Base-by-base conservation (phyloP, 2,329 filamentous ascomycete genomes). In the Apiospora saccharicola region DNA sequence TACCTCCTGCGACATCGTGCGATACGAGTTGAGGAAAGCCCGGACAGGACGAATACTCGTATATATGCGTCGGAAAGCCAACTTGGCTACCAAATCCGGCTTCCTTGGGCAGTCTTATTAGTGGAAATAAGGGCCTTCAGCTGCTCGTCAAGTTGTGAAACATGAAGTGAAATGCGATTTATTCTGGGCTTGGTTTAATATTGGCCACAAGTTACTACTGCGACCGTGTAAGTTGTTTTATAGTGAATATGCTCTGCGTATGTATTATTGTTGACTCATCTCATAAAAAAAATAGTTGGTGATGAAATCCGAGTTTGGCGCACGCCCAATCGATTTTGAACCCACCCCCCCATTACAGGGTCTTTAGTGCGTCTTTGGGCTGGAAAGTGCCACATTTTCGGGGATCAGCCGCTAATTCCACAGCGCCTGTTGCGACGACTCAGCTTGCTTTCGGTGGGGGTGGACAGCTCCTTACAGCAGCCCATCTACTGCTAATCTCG, bases 1-100 rank as follows among this genome's bases (percentile, higher is more conserved):
- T 57, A 79, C 69, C 69, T 79, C 72, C 74, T 79, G 77, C 67
- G 80, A 77, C 80, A 81, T 81, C 71, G 75, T 77, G 71, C 75
- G 76, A 76, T 76, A 79, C 61, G 74, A 76, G 75, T 75, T 75
- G 73, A 76, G 71, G 67, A 74, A 70, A 75, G 74, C 77, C 76
- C 78, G 76, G 75, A 77, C 76, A 78, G 77, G 72, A 70, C 71
- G 75, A 44, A 76, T 70, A 74, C 72, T 68, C 3, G 71, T 43
- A 53, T 70, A 57, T 47, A 73, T 73, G 47, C 67, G 70, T 74
- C 74, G 73, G 68, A 73, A 74, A 75, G 78, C 78, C 79, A 80
- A 79, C 70, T 76, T 80, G 78, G 67, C 70, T 68, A 71, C 72
- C 61, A 71, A 51, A 69, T 3, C 30, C 13, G 68, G 26, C 46